These are phyloP conservation scores for Microcyclospora pomicola DNA, from an alignment of 2,329 filamentous ascomycete species.

Conservation along the genomic window DNA sequence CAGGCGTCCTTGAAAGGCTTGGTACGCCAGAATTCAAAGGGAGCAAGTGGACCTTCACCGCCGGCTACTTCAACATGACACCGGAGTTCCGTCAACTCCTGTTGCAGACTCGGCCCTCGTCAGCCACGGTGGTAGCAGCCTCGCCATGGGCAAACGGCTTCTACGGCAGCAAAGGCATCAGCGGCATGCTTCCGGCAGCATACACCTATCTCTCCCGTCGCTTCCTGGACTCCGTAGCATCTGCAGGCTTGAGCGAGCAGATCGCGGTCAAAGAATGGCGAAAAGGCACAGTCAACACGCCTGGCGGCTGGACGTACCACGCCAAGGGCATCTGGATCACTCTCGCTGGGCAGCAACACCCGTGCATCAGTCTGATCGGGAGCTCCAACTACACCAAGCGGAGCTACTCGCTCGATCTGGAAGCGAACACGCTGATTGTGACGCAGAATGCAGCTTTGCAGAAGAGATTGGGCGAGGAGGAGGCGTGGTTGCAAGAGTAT, in stretches of 20 bases:
- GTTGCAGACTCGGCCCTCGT: conserved; percentile 53
- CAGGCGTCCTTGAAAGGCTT: conserved; percentile 56
- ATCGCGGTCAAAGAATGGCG: conserved; percentile 81
- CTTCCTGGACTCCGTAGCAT: conserved; percentile 54
- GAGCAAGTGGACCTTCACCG: conserved; percentile 88
- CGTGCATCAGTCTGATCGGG: conserved; percentile 70
- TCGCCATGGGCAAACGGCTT: conserved; percentile 93
- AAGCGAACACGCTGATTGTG: conserved; percentile 75
- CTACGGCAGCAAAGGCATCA: conserved; percentile 75
- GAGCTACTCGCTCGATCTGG: conserved; percentile 82
- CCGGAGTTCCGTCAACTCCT: conserved; percentile 68
- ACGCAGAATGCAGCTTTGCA: conserved; percentile 64
- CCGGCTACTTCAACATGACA: conserved; percentile 96
- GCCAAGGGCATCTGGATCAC: conserved; percentile 93
- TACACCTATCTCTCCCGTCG: conserved; percentile 78
- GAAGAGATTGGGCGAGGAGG: conserved; percentile 61
- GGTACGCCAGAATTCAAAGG: conserved; percentile 46
- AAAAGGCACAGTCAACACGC: conserved; percentile 62
- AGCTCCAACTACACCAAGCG: conserved; percentile 93
- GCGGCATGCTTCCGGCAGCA: conserved; percentile 77
- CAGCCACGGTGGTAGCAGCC: conserved; percentile 78
- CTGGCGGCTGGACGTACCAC: conserved; percentile 91
- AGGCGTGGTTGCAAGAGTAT: conserved; percentile 64
- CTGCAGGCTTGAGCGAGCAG: conserved; percentile 39
- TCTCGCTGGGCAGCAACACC: conserved; percentile 46